phyloP scores from a whole-genome alignment of 2,329 filamentous ascomycete species.

The Pseudopithomyces maydicus region DNA sequence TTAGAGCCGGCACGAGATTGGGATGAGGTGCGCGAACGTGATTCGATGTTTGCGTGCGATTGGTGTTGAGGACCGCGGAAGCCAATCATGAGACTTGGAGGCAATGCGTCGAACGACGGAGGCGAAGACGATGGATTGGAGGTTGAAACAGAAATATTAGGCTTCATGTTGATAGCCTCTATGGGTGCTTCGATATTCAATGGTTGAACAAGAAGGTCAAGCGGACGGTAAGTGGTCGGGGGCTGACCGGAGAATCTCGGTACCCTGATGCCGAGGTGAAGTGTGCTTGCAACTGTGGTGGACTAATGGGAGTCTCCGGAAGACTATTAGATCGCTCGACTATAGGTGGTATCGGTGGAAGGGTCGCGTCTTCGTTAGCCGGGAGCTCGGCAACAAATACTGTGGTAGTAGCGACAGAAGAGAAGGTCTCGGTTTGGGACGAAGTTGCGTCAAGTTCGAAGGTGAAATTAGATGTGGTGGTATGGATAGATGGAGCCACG shows the following conservation, averaged over 20 bases:
- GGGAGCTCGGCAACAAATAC: conserved; percentile 26
- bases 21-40: neutral
- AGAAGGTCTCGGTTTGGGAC: neutral
- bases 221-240: conserved; percentile 1
- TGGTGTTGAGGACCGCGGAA: conserved; percentile 10
- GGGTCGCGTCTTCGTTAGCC: conserved; percentile 7
- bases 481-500: neutral
- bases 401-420: neutral
- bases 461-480: neutral
- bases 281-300: neutral
- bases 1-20: conserved; percentile 1
- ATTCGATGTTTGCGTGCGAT: conserved; percentile 1
- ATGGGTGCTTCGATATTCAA: neutral
- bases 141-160: neutral
- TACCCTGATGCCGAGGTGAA: neutral
- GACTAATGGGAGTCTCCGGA: neutral
- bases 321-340: neutral
- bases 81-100: conserved; percentile 28
- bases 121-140: conserved; percentile 1
- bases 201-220: neutral
- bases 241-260: conserved; percentile 13
- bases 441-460: conserved; percentile 21
- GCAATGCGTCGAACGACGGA: conserved; percentile 12
- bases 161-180: neutral
- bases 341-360: neutral